Conservation (phyloP, 495 filamentous ascomycete species). For the Immersiella caudata region DNA sequence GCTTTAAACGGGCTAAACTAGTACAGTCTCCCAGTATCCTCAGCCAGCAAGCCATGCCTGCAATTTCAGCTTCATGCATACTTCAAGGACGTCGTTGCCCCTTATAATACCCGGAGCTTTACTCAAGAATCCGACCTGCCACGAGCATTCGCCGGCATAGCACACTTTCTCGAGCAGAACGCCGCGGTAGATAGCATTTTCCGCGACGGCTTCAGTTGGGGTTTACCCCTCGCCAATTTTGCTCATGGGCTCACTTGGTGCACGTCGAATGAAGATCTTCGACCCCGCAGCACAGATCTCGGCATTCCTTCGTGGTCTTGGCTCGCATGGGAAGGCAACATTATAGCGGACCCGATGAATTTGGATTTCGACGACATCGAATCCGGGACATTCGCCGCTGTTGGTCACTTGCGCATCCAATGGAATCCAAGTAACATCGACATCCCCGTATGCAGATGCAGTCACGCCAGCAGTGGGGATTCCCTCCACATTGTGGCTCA, state of each 20-base stretch:
- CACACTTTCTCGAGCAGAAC: background rate
- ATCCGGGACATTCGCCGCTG: no score
- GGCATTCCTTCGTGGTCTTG: background rate
- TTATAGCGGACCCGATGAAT: no score
- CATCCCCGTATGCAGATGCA: no score
- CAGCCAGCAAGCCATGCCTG: no score
- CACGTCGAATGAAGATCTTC: background rate
- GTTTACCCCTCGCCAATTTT: background rate
- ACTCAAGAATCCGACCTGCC: background rate
- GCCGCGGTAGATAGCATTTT: background rate
- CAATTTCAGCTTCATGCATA: background rate
- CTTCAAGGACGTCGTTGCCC: background rate
- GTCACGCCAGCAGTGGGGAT: no score
- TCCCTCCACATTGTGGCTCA: no score
- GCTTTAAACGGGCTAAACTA: no score
- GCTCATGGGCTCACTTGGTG: background rate
- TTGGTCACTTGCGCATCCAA: no score
- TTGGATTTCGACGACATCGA: no score
- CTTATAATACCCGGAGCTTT: background rate
- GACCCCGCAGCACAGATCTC: background rate
- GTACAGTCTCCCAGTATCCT: no score
- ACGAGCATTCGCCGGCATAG: background rate
- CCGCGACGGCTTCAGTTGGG: background rate
- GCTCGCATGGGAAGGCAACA: background rate
- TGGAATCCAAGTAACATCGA: no score